Percentiles rank a stretch among this genome's conserved stretches.
These are phyloP conservation scores for Phytophthora palmivora DNA, from an alignment of 352 stramenopile genomes.

Conservation along the genomic window DNA sequence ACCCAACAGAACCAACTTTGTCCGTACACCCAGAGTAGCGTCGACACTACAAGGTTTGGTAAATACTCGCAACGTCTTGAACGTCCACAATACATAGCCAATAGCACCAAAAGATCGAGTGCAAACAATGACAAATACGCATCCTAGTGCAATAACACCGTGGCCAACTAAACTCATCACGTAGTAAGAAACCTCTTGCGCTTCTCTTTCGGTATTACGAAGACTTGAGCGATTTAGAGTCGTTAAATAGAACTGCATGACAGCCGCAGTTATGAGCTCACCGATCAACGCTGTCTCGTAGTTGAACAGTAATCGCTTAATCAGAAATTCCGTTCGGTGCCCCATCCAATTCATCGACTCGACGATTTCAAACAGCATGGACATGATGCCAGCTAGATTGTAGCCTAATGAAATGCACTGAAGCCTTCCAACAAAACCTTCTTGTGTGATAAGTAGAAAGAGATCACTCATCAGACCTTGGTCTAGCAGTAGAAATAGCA, in stretches of 20 bases:
- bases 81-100: conserved; percentile 9
- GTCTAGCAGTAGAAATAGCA: conserved; percentile 23
- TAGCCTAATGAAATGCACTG: conserved; percentile 36
- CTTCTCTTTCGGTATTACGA: not conserved
- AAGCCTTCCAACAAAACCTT: conserved; percentile 7
- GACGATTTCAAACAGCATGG: conserved; percentile 32
- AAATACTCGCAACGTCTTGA: conserved; percentile 13
- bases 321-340: not conserved
- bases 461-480: conserved; percentile 34
- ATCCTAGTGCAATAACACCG: conserved; percentile 18
- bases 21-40: conserved; percentile 8
- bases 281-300: conserved; percentile 4
- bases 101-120: conserved; percentile 21
- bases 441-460: conserved; percentile 33
- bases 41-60: conserved; percentile 26
- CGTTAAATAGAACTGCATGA: conserved; percentile 16
- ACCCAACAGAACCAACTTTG: conserved; percentile 16
- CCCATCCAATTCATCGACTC: conserved; percentile 16
- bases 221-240: conserved; percentile 9
- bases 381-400: conserved; percentile 28
- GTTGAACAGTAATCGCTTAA: conserved; percentile 13
- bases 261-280: conserved; percentile 2
- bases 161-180: conserved; percentile 30
- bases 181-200: conserved; percentile 24
- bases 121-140: conserved; percentile 21